These are phyloP conservation scores for Cladosporium austrohemisphaericum DNA, from an alignment of 2,329 filamentous ascomycete genomes.

Conservation along the genomic window DNA sequence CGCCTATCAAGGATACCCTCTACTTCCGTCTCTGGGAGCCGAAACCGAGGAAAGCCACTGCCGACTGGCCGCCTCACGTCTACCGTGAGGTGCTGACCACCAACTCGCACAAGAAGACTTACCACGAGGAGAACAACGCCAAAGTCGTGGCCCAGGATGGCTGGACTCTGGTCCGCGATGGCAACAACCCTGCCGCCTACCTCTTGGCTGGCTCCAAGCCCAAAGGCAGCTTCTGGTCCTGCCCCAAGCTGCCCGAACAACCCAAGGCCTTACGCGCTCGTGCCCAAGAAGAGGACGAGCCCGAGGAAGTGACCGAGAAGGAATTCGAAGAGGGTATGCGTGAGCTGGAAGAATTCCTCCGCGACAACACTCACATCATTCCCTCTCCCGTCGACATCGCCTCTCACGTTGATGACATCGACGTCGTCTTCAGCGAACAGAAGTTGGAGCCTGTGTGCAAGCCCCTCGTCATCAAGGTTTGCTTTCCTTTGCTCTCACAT, in stretches of 20 bases:
- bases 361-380: too few relatives aligned
- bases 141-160: background rate
- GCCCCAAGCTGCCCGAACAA: background rate
- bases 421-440: too few relatives aligned
- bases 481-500: background rate
- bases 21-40: constrained; percentile 10
- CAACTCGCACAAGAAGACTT: constrained; percentile 1
- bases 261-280: too few relatives aligned
- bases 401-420: too few relatives aligned
- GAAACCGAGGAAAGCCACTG: background rate
- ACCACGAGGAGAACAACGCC: constrained; percentile 12
- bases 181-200: background rate
- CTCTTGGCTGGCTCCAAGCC: background rate
- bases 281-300: background rate
- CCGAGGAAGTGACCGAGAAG: background rate
- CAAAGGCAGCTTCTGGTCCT: background rate
- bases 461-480: background rate
- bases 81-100: background rate
- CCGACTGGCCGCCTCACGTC: background rate
- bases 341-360: too few relatives aligned
- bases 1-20: constrained; percentile 4
- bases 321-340: too few relatives aligned
- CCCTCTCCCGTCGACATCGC: too few relatives aligned
- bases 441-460: too few relatives aligned
- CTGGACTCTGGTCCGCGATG: constrained; percentile 1